phyloP scores from a whole-genome alignment of 2,329 filamentous ascomycete species.

The Verticillium albo-atrum region DNA sequence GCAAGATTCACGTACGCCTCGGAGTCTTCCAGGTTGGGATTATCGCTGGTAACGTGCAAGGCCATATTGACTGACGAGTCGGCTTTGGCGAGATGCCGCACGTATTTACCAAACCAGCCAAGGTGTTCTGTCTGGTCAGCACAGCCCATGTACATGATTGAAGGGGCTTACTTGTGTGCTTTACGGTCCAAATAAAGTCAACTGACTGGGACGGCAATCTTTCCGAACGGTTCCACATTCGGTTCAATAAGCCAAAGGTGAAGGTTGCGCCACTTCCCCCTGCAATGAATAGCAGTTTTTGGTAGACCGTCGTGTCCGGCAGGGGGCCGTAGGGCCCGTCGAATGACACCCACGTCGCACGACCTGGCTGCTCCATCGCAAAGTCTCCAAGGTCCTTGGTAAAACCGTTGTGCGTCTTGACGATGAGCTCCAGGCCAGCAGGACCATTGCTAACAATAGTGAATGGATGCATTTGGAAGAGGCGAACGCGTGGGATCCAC shows the following conservation, averaged over 20 bases:
- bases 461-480: constrained; percentile 50
- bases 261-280: constrained; percentile 19
- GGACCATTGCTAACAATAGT: constrained; percentile 42
- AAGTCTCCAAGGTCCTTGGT: constrained; percentile 42
- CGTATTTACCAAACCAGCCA: no score
- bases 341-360: constrained; percentile 36
- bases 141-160: no score
- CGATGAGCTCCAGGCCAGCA: constrained; percentile 39
- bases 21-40: no score
- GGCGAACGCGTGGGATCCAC: constrained; percentile 49
- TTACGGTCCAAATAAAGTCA: constrained; percentile 3
- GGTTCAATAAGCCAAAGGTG: constrained; percentile 15
- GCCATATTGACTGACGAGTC: no score
- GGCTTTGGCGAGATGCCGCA: no score
- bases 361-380: constrained; percentile 35
- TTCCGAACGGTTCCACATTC: neutral
- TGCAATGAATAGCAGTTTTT: constrained; percentile 14
- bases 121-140: no score
- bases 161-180: neutral
- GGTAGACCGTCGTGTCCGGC: constrained; percentile 31
- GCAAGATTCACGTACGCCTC: no score
- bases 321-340: constrained; percentile 51
- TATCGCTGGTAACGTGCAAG: no score
- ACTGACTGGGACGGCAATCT: neutral
- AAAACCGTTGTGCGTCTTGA: constrained; percentile 47